Conservation (phyloP, 352 stramenopile genomes). For the Pythium coloratum region DNA sequence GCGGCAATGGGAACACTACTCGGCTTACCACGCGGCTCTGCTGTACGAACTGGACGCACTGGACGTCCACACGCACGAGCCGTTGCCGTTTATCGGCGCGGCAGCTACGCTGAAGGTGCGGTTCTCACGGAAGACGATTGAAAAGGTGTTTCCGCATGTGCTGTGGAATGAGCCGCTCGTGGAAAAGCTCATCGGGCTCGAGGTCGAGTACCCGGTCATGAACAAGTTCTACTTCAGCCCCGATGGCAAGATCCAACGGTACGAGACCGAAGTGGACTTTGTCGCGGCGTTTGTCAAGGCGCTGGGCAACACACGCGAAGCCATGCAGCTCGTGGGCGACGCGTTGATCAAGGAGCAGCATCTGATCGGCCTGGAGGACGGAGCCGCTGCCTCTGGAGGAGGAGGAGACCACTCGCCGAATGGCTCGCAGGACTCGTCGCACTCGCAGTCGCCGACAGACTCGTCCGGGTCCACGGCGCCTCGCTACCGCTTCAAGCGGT, state of each 20-base stretch:
- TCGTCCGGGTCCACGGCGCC: neutral
- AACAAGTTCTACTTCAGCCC: conserved; percentile 34
- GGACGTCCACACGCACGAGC: conserved; percentile 25
- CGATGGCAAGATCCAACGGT: conserved; percentile 28
- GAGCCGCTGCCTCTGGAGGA: neutral
- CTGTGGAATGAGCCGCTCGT: conserved; percentile 37
- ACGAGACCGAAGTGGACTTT: conserved; percentile 31
- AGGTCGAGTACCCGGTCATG: conserved; percentile 26
- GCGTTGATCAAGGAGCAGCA: conserved; percentile 23
- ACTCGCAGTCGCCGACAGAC: conserved; percentile 7
- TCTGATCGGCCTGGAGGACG: conserved; percentile 13
- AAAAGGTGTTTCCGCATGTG: conserved; percentile 40
- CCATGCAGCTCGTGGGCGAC: conserved; percentile 21
- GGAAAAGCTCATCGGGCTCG: conserved; percentile 37
- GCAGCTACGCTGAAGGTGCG: conserved; percentile 17
- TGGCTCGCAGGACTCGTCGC: conserved; percentile 12
- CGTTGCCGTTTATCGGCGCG: conserved; percentile 13
- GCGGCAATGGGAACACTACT: conserved; percentile 60
- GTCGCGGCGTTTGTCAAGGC: conserved; percentile 25
- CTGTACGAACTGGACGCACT: conserved; percentile 47
- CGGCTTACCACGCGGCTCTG: conserved; percentile 44
- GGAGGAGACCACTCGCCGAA: conserved; percentile 4
- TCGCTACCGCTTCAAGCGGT: conserved; percentile 9
- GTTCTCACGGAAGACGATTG: conserved; percentile 25
- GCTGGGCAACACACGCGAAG: conserved; percentile 18